Conservation (phyloP, 495 filamentous ascomycete species). For the Neurospora sp. region DNA sequence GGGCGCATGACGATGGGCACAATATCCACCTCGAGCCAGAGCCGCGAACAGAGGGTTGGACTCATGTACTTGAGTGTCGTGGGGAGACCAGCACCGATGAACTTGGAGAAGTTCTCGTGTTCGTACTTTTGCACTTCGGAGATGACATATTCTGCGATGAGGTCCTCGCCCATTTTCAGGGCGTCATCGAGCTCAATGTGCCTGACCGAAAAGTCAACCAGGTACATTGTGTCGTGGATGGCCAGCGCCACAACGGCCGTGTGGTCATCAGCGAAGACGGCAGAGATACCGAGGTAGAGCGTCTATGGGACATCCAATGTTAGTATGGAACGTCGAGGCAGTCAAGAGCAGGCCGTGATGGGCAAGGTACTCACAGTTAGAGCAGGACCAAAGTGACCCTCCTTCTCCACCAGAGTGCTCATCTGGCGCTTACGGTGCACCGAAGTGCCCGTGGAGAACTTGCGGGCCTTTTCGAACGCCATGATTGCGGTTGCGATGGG, state of each 20-base stretch:
- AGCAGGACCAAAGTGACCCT: constrained; percentile 33
- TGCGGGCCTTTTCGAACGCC: constrained; percentile 28
- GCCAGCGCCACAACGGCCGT: constrained; percentile 52
- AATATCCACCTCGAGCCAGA: constrained; percentile 74
- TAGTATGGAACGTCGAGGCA: constrained; percentile 2
- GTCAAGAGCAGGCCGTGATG: not conserved
- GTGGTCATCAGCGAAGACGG: constrained; percentile 37
- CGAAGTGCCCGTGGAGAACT: constrained; percentile 33
- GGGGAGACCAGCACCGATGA: constrained; percentile 54
- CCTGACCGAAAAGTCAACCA: constrained; percentile 63
- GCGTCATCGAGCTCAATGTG: constrained; percentile 32
- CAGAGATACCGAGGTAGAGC: constrained; percentile 55
- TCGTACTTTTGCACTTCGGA: constrained; percentile 45
- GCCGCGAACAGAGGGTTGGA: constrained; percentile 55
- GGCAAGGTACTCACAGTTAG: constrained; percentile 29
- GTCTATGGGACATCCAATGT: constrained; percentile 33
- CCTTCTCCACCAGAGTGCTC: constrained; percentile 32
- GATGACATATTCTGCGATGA: constrained; percentile 46
- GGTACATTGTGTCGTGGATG: constrained; percentile 68
- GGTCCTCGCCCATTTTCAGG: constrained; percentile 27
- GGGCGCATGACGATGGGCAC: constrained; percentile 51
- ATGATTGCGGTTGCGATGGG: constrained; percentile 21
- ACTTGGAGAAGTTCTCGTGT: constrained; percentile 53
- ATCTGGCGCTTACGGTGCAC: constrained; percentile 35
- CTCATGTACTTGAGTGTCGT: constrained; percentile 38